Conservation (phyloP, 345 rosid genomes). For the Eutrema yunnanense region DNA sequence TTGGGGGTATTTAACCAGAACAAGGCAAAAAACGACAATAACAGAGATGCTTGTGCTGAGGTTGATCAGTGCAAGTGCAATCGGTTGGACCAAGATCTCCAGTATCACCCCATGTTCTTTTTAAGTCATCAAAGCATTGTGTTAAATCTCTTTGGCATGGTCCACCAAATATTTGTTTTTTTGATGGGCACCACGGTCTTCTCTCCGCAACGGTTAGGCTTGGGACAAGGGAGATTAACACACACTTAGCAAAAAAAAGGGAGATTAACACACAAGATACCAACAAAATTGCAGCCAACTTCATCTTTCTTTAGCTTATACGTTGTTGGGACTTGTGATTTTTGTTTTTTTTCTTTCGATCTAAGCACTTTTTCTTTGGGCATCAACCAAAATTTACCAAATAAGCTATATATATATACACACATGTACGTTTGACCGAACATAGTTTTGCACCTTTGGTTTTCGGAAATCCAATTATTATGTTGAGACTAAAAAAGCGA, state of each 20-base stretch:
- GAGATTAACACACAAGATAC: not conserved
- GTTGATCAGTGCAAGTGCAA: constrained; percentile 16
- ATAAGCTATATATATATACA: too few species aligned
- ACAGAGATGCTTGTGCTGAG: constrained; percentile 11
- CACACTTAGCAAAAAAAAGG: too few species aligned
- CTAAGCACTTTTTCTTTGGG: not conserved
- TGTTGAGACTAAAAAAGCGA: not conserved
- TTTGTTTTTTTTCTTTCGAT: not conserved
- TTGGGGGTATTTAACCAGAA: not conserved
- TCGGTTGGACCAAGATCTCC: constrained; percentile 18
- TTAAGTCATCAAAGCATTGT: constrained; percentile 15
- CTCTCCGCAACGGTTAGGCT: not conserved
- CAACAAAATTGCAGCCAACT: not conserved
- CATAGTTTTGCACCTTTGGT: not conserved
- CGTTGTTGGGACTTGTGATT: not conserved
- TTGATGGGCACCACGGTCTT: constrained; percentile 23
- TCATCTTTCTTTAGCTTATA: not conserved
- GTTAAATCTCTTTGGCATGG: not conserved
- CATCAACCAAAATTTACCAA: too few species aligned
- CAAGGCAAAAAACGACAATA: constrained; percentile 11
- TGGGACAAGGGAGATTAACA: not conserved
- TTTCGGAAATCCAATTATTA: not conserved
- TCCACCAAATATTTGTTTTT: constrained; percentile 11
- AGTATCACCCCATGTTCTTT: not conserved
- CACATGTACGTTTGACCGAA: too few species aligned